Percentiles rank a stretch among this genome's conserved stretches.
These are phyloP conservation scores for Chamaecrista fasciculata DNA, from an alignment of 306 rosid species.

Conservation along the genomic window DNA sequence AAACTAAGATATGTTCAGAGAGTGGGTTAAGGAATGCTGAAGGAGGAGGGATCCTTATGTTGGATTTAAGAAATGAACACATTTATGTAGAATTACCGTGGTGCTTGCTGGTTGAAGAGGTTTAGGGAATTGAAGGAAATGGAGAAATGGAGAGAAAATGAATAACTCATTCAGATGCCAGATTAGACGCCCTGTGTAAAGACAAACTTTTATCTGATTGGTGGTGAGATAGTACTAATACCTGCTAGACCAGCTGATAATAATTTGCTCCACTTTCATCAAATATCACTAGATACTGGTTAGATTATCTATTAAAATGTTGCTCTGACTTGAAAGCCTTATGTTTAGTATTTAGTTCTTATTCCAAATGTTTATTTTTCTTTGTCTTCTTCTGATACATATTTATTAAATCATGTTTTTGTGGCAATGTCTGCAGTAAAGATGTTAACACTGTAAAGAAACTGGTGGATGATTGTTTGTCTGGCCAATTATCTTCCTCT, in stretches of 20 bases:
- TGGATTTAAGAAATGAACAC: neutral
- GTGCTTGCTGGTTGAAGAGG: neutral
- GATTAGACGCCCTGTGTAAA: neutral
- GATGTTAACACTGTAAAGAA: slow-evolving; percentile 91
- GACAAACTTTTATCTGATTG: too few species aligned
- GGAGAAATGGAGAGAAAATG: neutral
- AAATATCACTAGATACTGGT: neutral
- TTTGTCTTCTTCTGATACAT: slow-evolving; percentile 11
- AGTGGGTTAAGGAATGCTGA: neutral
- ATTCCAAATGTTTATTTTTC: slow-evolving; percentile 4
- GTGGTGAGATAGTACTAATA: neutral
- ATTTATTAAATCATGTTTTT: slow-evolving; percentile 7
- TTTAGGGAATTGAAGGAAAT: neutral
- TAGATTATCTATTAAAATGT: too few species aligned
- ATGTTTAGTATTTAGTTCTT: neutral
- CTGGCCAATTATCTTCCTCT: slow-evolving; percentile 79
- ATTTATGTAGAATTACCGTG: neutral
- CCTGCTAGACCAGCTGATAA: neutral
- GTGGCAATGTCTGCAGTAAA: slow-evolving; percentile 67
- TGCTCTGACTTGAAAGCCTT: neutral
- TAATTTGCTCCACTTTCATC: neutral
- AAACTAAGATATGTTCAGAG: neutral
- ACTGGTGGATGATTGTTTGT: slow-evolving; percentile 89
- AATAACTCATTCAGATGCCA: neutral
- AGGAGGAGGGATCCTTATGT: neutral